A percentile compares a stretch with the other conserved stretches of the same genome.
These are phyloP conservation scores for Fusarium virguliforme DNA, from an alignment of 2,329 filamentous ascomycete species.

Conservation along the genomic window DNA sequence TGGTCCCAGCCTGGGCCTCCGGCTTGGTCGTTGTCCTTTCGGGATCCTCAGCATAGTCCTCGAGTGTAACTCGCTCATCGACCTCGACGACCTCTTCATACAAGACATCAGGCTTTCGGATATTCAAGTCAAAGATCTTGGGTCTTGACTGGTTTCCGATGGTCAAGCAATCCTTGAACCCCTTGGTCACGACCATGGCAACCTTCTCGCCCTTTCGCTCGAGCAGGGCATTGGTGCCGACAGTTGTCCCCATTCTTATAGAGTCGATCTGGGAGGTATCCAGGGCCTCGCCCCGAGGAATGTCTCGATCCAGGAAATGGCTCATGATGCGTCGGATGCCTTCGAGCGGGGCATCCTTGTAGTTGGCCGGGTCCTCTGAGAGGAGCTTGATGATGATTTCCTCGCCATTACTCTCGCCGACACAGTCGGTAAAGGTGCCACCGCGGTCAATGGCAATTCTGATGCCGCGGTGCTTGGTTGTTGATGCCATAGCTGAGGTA, in stretches of 20 bases:
- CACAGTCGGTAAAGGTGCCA: slow-evolving; percentile 94
- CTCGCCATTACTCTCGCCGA: slow-evolving; percentile 84
- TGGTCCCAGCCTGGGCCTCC: slow-evolving; percentile 66
- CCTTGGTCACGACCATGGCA: slow-evolving; percentile 88
- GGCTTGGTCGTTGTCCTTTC: slow-evolving; percentile 71
- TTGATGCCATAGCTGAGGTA: slow-evolving; percentile 55
- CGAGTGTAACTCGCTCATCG: slow-evolving; percentile 90
- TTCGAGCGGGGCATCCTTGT: slow-evolving; percentile 91
- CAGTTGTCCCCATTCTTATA: slow-evolving; percentile 96
- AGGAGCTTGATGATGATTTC: slow-evolving; percentile 90
- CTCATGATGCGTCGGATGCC: slow-evolving; percentile 90
- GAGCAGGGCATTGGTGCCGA: slow-evolving; percentile 91
- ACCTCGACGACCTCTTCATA: slow-evolving; percentile 91
- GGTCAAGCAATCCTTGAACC: slow-evolving; percentile 88
- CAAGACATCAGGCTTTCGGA: slow-evolving; percentile 87
- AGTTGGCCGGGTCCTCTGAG: slow-evolving; percentile 91
- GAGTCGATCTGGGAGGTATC: slow-evolving; percentile 89
- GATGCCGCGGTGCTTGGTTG: slow-evolving; percentile 69
- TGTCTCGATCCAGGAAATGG: slow-evolving; percentile 81
- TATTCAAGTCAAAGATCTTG: slow-evolving; percentile 91
- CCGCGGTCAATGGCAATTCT: slow-evolving; percentile 86
- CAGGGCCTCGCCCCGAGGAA: slow-evolving; percentile 83
- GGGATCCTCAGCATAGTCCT: slow-evolving; percentile 93
- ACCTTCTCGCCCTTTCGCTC: slow-evolving; percentile 93
- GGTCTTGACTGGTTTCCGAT: slow-evolving; percentile 94